Percentiles rank a stretch among this genome's conserved stretches.
Conservation (phyloP, 495 filamentous ascomycete genomes). For the Talaromyces borbonicus region DNA sequence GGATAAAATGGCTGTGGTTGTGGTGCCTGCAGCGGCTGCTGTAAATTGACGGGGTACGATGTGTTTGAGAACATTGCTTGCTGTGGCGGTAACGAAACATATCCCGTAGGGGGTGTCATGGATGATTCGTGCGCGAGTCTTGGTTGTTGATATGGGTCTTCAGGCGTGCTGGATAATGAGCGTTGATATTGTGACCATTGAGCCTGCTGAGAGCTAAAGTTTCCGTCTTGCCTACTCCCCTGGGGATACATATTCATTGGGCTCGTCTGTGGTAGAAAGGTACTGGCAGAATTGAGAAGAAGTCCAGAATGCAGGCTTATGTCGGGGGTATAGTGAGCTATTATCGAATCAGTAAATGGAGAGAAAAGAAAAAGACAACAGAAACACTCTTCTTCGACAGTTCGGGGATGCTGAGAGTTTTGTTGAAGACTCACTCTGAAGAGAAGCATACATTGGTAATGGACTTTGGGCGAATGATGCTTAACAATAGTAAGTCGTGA, state of each 20-base stretch:
- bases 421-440: constrained; percentile 4
- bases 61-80: constrained; percentile 4
- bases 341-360: neutral
- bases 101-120: neutral
- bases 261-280: neutral
- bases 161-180: constrained; percentile 3
- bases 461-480: too few relatives aligned
- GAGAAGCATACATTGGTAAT: constrained; percentile 7
- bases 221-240: constrained; percentile 2
- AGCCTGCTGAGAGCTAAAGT: constrained; percentile 1
- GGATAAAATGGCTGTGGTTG: constrained; percentile 6
- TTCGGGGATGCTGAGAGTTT: neutral
- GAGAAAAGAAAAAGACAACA: neutral
- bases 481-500: too few relatives aligned
- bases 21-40: neutral
- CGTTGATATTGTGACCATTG: constrained; percentile 8
- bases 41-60: constrained; percentile 2
- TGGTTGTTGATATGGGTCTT: constrained; percentile 5
- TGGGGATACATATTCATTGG: constrained; percentile 8
- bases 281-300: neutral
- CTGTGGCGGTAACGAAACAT: constrained; percentile 4
- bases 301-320: constrained; percentile 3
- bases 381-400: neutral
- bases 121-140: constrained; percentile 6
- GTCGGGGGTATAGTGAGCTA: constrained; percentile 1